A percentile compares a stretch with the other conserved stretches of the same genome.
These are phyloP conservation scores for Malus orientalis DNA, from an alignment of 306 rosid species.

Conservation along the genomic window DNA sequence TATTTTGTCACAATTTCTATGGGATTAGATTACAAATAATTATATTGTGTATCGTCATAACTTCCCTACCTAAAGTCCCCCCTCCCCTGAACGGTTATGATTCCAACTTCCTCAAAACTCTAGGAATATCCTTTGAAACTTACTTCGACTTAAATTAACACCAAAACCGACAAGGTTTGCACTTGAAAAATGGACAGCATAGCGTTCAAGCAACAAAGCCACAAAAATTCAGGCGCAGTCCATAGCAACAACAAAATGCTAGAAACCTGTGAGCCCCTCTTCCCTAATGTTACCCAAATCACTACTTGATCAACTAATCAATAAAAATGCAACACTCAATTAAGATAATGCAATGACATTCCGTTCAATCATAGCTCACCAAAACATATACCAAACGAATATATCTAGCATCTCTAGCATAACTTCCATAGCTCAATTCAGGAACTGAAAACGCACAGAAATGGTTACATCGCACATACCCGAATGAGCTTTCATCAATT, in stretches of 20 bases:
- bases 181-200: background rate
- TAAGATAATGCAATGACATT: background rate
- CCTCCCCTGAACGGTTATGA: background rate
- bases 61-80: background rate
- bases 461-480: conserved; percentile 6
- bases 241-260: background rate
- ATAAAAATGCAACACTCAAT: background rate
- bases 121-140: background rate
- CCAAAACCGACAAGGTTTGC: background rate
- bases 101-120: background rate
- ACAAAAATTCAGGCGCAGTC: background rate
- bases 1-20: background rate
- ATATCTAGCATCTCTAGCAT: background rate
- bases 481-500: conserved; percentile 2
- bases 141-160: too few species aligned
- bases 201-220: background rate
- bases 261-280: background rate
- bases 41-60: background rate
- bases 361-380: background rate
- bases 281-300: too few species aligned
- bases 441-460: background rate
- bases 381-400: background rate
- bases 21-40: background rate
- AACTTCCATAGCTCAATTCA: background rate
- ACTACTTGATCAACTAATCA: background rate